Evolutionary conservation across 192 early-diverging fungal species (phyloP).

Genomic region (Dissophora ornata): DNA sequence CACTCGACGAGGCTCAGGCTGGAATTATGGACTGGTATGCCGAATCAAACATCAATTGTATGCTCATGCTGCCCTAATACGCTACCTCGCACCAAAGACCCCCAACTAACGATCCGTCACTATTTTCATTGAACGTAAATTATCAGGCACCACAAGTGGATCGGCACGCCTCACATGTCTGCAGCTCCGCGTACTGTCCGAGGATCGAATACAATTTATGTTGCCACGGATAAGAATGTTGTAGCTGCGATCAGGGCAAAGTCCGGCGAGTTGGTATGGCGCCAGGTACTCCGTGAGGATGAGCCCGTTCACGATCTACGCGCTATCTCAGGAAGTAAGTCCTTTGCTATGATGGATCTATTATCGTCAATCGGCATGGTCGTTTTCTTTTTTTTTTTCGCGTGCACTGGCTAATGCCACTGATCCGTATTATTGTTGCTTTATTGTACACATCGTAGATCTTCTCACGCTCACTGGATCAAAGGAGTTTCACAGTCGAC

Average conservation of each 20-base stretch:
- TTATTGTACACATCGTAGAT: slow-evolving; percentile 28
- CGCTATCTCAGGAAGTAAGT: slow-evolving; percentile 64
- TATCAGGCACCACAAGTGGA: slow-evolving; percentile 65
- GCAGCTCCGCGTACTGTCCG: slow-evolving; percentile 39
- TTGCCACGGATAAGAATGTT: slow-evolving; percentile 80
- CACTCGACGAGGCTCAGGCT: slow-evolving; percentile 60
- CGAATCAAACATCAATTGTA: background rate
- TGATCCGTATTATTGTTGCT: too few species aligned
- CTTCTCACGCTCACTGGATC: slow-evolving; percentile 56
- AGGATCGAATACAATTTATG: slow-evolving; percentile 55
- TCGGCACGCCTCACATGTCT: slow-evolving; percentile 58
- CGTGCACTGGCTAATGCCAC: too few species aligned
- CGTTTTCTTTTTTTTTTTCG: too few species aligned
- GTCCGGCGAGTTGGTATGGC: slow-evolving; percentile 83
- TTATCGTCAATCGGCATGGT: too few species aligned
- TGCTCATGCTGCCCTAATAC: too few species aligned
- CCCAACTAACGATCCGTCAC: too few species aligned
- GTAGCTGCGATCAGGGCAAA: slow-evolving; percentile 74
- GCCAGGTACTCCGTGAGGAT: slow-evolving; percentile 71
- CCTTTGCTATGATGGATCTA: too few species aligned
- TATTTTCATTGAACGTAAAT: too few species aligned
- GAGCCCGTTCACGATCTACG: slow-evolving; percentile 68
- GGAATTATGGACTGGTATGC: slow-evolving; percentile 65
- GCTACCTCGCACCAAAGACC: too few species aligned
- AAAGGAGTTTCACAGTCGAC: slow-evolving; percentile 52